A percentile compares a stretch with the other conserved stretches of the same genome.
Conservation (phyloP, 805 yeast species). For the Lipomyces sp. region DNA sequence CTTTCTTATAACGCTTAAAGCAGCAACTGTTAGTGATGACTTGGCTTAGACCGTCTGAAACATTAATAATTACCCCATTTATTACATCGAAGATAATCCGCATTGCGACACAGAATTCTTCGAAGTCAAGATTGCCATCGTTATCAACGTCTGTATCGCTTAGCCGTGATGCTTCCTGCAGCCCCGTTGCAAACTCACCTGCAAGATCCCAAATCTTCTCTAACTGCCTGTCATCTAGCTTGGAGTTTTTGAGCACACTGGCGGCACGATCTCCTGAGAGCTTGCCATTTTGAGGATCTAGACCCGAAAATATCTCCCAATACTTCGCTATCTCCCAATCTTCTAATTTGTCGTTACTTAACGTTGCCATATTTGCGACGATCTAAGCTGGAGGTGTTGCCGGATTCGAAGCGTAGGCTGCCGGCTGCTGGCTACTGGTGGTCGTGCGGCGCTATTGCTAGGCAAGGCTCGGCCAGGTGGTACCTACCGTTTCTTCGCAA, state of each 20-base stretch:
- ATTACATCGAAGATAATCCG: slow-evolving; percentile 89
- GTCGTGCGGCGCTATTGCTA: no score
- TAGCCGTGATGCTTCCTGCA: background rate
- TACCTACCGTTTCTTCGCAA: no score
- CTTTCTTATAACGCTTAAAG: slow-evolving; percentile 42
- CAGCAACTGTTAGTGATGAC: background rate
- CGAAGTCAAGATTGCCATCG: slow-evolving; percentile 91
- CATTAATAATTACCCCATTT: slow-evolving; percentile 59
- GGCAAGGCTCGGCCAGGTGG: no score
- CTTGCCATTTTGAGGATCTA: slow-evolving; percentile 78
- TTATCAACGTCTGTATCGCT: slow-evolving; percentile 71
- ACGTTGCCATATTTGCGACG: slow-evolving; percentile 21
- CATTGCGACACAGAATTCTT: slow-evolving; percentile 98
- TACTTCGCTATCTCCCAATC: slow-evolving; percentile 91
- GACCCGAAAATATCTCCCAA: slow-evolving; percentile 95
- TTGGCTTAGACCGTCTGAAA: background rate
- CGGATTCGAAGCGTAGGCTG: background rate
- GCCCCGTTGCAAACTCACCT: slow-evolving; percentile 22
- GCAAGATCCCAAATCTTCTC: slow-evolving; percentile 88
- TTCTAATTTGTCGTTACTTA: slow-evolving; percentile 32
- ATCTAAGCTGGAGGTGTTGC: background rate
- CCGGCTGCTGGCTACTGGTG: no score
- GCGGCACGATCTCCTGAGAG: slow-evolving; percentile 84
- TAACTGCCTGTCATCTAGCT: slow-evolving; percentile 75
- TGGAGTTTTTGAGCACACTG: slow-evolving; percentile 86